phyloP scores from a whole-genome alignment of 2,329 filamentous ascomycete species.

The Pseudopyricularia javanii region DNA sequence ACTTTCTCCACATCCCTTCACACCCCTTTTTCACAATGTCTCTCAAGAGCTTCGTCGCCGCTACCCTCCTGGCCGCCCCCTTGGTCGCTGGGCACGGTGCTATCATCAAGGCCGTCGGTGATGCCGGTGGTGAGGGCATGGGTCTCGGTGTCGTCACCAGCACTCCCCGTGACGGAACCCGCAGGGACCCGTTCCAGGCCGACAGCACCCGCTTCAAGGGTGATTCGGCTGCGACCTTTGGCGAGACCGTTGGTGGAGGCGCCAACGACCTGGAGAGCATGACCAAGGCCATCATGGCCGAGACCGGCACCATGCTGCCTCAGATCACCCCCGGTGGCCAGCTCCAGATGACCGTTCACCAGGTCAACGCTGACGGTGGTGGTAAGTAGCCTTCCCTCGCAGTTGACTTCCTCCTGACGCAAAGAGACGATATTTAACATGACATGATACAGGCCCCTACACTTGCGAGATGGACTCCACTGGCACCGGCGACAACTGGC shows the following conservation, averaged over 20 bases:
- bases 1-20: constrained; percentile 1
- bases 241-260: constrained; percentile 45
- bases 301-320: constrained; percentile 43
- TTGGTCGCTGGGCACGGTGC: constrained; percentile 49
- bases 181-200: constrained; percentile 48
- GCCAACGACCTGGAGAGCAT: constrained; percentile 43
- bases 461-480: constrained; percentile 52
- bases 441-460: constrained; percentile 35
- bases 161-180: constrained; percentile 50
- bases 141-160: constrained; percentile 35
- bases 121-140: constrained; percentile 43
- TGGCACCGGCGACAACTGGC: constrained; percentile 40
- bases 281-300: constrained; percentile 43
- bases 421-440: background rate
- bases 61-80: constrained; percentile 39
- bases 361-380: constrained; percentile 53
- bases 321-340: constrained; percentile 45
- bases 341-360: constrained; percentile 51
- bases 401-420: background rate
- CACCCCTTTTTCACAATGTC: constrained; percentile 12
- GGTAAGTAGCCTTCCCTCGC: background rate
- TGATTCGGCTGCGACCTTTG: constrained; percentile 35
- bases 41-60: constrained; percentile 18
- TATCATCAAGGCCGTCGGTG: constrained; percentile 44
- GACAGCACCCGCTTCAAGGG: constrained; percentile 51